Base-by-base conservation (phyloP, 2,329 filamentous ascomycete genomes). In the Cephalotrichum gorgonifer region DNA sequence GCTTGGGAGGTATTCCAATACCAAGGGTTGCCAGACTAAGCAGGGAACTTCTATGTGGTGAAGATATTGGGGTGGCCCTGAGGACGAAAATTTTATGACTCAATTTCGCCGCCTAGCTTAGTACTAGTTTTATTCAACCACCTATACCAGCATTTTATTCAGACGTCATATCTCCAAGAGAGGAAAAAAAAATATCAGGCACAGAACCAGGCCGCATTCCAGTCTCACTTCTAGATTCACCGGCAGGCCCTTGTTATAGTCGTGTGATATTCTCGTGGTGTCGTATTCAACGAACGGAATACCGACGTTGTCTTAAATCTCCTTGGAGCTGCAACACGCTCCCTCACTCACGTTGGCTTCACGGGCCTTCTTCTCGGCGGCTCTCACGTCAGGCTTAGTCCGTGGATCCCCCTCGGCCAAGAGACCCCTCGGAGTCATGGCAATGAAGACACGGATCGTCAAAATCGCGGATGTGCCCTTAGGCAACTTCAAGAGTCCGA, bases 361-460 rank as follows among this genome's bases (percentile, higher is more conserved):
- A 28, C 39, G 30, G 31, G 15, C 25, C 23, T 15, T 25, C 25
- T 27, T 43, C 15, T 20, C 39, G 15, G 33, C 20, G 31, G n/a
- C 30, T 3, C 26, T 35, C 44, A 26, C 47, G 35, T 30, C 23
- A 39, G 47, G 47, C 47, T 2, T 23, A 11, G 47, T 39, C 39
- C 47, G 47, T 48, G 47, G 43, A 48, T 26, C 41, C 9, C 14
- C 22, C 39, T 27, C 44, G 38, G 35, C 26, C 20, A 15, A 8
- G 7, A n/a, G 28, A 2, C 11, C 26, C 14, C 4, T 33, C 30
- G 14, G 38, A 27, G 27, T 17, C n/a, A 11, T 42, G n/a, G 41
- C 57, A 30, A 71, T 70, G 66, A 58, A 70, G 54, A 72, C 69
- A 11, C 62, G 62, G 25, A 63, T 71, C 48, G 57, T 69, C 43